Percentiles rank a stretch among this genome's conserved stretches.
phyloP scores from a whole-genome alignment of 805 yeast genomes.

The Lipomyces orientalis region DNA sequence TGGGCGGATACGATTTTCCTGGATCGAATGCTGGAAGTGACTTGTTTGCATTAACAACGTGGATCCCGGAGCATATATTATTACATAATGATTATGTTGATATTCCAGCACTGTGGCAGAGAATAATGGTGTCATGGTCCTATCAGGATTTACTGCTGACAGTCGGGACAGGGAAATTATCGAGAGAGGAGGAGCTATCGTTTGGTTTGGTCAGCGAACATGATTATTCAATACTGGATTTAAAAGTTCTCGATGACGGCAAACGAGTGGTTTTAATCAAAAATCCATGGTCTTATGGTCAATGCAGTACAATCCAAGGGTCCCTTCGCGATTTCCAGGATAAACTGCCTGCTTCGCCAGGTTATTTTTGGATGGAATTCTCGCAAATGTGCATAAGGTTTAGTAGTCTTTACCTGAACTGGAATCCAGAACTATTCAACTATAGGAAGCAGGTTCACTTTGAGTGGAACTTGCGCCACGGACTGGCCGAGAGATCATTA shows the following conservation, averaged over 20 bases:
- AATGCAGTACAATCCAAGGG: slow-evolving; percentile 4
- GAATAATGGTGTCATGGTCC: slow-evolving; percentile 45
- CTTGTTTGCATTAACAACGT: slow-evolving; percentile 67
- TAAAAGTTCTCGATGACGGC: slow-evolving; percentile 42
- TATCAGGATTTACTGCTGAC: slow-evolving; percentile 57
- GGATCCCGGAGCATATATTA: slow-evolving; percentile 67
- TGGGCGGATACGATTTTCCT: slow-evolving; percentile 63
- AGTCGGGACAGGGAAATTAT: slow-evolving; percentile 65
- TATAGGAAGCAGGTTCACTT: slow-evolving; percentile 25
- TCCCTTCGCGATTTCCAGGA: slow-evolving; percentile 1
- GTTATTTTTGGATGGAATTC: slow-evolving; percentile 43
- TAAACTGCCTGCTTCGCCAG: slow-evolving; percentile 19
- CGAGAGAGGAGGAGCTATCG: slow-evolving; percentile 44
- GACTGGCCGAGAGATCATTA: slow-evolving; percentile 7
- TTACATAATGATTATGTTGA: slow-evolving; percentile 38
- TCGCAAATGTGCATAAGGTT: slow-evolving; percentile 50
- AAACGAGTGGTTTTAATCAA: slow-evolving; percentile 44
- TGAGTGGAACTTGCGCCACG: slow-evolving; percentile 20
- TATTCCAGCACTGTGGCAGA: slow-evolving; percentile 46
- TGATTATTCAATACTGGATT: slow-evolving; percentile 68
- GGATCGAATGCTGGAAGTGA: slow-evolving; percentile 84
- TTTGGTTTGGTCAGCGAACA: slow-evolving; percentile 61
- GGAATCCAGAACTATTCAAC: slow-evolving; percentile 54
- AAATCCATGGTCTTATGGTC: slow-evolving; percentile 54
- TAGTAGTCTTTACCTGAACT: slow-evolving; percentile 64